Conservation (phyloP, 306 rosid genomes). For the Herpetospermum pedunculosum region DNA sequence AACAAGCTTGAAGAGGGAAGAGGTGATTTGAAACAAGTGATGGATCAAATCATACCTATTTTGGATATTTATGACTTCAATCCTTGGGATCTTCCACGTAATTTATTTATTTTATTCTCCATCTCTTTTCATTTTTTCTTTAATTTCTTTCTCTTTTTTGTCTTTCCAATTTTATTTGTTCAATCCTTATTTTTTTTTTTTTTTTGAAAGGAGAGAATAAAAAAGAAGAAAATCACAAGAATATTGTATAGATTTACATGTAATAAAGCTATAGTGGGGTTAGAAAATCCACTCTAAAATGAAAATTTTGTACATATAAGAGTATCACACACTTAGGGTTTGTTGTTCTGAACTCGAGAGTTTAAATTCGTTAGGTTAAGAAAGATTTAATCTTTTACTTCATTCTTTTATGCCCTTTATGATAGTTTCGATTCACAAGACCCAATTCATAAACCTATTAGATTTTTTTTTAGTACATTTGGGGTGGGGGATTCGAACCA, state of each 20-base stretch:
- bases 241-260: neutral
- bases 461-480: too few relatives aligned
- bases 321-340: too few relatives aligned
- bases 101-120: neutral
- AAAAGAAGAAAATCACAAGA: neutral
- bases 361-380: neutral
- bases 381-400: conserved; percentile 14
- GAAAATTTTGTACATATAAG: too few relatives aligned
- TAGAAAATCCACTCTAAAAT: neutral
- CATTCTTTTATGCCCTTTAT: too few relatives aligned
- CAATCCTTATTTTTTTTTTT: too few relatives aligned
- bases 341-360: neutral
- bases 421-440: too few relatives aligned
- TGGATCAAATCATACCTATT: conserved; percentile 46
- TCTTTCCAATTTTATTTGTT: neutral
- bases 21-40: conserved; percentile 22
- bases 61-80: conserved; percentile 47
- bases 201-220: too few relatives aligned
- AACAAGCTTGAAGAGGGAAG: conserved; percentile 47
- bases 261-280: neutral
- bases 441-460: too few relatives aligned
- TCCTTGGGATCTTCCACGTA: conserved; percentile 84
- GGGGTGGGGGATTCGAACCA: too few relatives aligned
- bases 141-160: too few relatives aligned
- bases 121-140: neutral